Base-by-base conservation (phyloP, 257 asterid genomes). In the Jasminum sambac region DNA sequence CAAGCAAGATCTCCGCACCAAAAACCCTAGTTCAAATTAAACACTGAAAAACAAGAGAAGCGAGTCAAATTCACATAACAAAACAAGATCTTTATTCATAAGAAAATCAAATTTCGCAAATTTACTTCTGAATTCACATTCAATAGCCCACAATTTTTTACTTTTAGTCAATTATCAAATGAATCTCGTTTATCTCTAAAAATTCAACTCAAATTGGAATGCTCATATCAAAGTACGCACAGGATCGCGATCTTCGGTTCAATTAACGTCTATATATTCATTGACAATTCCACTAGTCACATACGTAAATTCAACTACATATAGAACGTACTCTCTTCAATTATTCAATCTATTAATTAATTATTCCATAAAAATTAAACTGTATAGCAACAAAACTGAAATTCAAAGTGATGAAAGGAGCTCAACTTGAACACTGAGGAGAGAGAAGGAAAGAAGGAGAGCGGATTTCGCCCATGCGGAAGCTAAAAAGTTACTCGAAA, bases 1-100 rank as follows among this genome's bases (percentile, higher is more conserved):
- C 80, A 72, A 46, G 74, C 77, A 82, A 86, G 87, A 86, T 83
- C 88, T 84, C 72, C 81, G 43, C 34, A 43, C 44, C 67, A 73
- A 62, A 78, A 83, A 76, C 81, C 89, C 89, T 72, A 82, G 67
- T 46, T 66, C 70, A 48, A 70, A 63, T 67, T 57, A 46, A 77
- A 78, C 76, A 43, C 82, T 21, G 30, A 65, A 58, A 68, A 69
- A 61, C 67, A 74, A 57, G 43, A 71, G 6, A 50, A 59, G 23
- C 23, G 61, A 66, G 57, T 68, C 57, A 76, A 74, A n/a, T 64
- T 57, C 62, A 73, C 72, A 21, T 37, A 50, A 64, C 24, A 34
- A 30, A n/a, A 61, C 14, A 75, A 62, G 78, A 69, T 73, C 82
- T 74, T 73, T 5, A 37, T 23, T 21, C 21, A 50, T 10, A 23